Base-by-base conservation (phyloP, 176 grass and related monocot species). In the Triticum timopheevii region DNA sequence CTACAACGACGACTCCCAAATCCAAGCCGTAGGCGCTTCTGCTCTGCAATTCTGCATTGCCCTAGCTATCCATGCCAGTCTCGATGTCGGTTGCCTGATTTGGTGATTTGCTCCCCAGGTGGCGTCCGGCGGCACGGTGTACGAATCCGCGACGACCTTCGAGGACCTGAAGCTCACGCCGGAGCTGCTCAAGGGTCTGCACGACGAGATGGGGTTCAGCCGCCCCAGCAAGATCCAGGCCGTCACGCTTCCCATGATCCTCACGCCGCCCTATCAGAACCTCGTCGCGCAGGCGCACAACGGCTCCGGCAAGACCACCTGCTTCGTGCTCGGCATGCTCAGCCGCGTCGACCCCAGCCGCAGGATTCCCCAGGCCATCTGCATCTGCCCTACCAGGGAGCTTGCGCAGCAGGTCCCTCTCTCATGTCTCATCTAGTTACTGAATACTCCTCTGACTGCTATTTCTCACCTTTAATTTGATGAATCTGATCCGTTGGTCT, bases 261-360 rank as follows among this genome's bases (percentile, higher is more conserved):
- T 98, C 56, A 91, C 84, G 17, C 90, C 90, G 16, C 96, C 96
- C 17, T 86, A 89, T 80, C 96, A 91, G 87, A 92, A 98, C 90
- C 90, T 98, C 47, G 90, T 98, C 11, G 96, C 96, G 31, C 96
- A 98, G 86, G 96, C 93, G 19, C 96, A 98, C 69, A 98, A 96
- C 76, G 92, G 93, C 50, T 98, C 93, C 5, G 93, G 92, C 76
- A 98, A 98, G 88, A 98, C 96, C 58, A 98, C 90, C 34, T 98
- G 96, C 70, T 98, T 98, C 72, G 92, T 92, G 49, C 92, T 98
- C n/a, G 93, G 96, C 73, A 98, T 98, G 96, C 86, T 98, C 76
- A 98, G 93, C 79, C 90, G 96, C 8, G 90, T 98, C 15, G 79
- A 98, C 85, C 88, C 92, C 10, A 84, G 28, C 4, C 91, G 30